phyloP scores from a whole-genome alignment of 1,139 yeast species.

The Kazachstania sp. region DNA sequence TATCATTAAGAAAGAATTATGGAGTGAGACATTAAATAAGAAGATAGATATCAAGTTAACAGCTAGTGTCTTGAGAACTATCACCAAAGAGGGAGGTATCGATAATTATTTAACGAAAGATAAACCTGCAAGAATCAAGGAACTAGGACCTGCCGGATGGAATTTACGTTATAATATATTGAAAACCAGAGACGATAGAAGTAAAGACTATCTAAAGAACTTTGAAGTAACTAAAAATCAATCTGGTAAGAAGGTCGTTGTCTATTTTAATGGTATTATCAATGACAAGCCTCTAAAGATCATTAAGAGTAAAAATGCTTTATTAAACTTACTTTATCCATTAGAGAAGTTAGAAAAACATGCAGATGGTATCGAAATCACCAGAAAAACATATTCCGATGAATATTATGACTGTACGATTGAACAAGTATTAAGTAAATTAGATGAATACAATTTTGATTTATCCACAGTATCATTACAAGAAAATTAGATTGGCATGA shows the following conservation, averaged over 20 bases:
- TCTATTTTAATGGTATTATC: conserved; percentile 6
- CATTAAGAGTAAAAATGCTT: conserved; percentile 54
- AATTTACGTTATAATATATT: conserved; percentile 68
- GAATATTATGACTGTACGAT: conserved; percentile 33
- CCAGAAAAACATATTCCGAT: conserved; percentile 39
- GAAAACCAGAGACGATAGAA: conserved; percentile 25
- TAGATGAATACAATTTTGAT: conserved; percentile 35
- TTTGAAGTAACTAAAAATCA: conserved; percentile 2
- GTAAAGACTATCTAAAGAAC: conserved; percentile 1
- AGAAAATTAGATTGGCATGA: neutral
- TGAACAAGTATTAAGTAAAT: conserved; percentile 30
- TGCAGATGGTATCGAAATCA: conserved; percentile 38
- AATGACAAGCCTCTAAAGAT: conserved; percentile 38
- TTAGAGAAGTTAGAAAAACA: conserved; percentile 40
- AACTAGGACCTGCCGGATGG: conserved; percentile 91
- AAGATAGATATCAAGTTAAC: conserved; percentile 53
- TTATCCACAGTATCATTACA: conserved; percentile 26
- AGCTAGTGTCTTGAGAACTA: conserved; percentile 77
- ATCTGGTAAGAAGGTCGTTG: conserved; percentile 2
- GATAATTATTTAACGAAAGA: conserved; percentile 82
- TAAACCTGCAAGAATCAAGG: conserved; percentile 81
- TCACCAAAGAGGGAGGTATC: conserved; percentile 88
- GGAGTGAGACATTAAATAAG: conserved; percentile 72
- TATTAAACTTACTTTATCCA: conserved; percentile 47
- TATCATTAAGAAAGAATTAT: conserved; percentile 60